Evolutionary conservation across 805 yeast species (phyloP).

Genomic region (Ogataea populi-albae): DNA sequence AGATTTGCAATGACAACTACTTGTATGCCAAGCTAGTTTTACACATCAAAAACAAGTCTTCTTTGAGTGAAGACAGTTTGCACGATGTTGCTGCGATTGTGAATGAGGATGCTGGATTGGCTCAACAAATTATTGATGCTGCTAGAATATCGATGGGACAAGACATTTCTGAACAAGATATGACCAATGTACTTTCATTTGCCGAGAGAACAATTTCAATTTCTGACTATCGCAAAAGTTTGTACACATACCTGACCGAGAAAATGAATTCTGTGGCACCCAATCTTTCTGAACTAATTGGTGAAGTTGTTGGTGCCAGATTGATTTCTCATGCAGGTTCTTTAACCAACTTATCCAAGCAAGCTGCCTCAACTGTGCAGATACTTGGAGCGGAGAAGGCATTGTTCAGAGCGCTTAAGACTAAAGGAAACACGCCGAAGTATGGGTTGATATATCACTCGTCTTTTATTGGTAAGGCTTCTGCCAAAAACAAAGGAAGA

Average conservation of each 20-base stretch:
- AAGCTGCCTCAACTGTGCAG: conserved; percentile 99
- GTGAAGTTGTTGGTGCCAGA: conserved; percentile 99
- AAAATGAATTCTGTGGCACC: conserved; percentile 99
- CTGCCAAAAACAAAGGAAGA: conserved; percentile 97
- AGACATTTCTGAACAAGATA: conserved; percentile 91
- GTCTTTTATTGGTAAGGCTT: conserved; percentile 89
- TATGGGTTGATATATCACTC: conserved; percentile 95
- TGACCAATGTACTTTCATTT: conserved; percentile 85
- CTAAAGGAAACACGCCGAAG: conserved; percentile 95
- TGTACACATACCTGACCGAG: conserved; percentile 83
- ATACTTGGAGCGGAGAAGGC: conserved; percentile 98
- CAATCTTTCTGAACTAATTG: conserved; percentile 91
- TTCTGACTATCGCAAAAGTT: conserved; percentile 82
- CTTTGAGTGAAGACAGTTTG: conserved; percentile 72
- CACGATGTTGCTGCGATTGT: conserved; percentile 90
- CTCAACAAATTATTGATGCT: conserved; percentile 88
- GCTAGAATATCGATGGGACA: conserved; percentile 99
- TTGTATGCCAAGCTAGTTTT: conserved; percentile 78
- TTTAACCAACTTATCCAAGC: conserved; percentile 91
- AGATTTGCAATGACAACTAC: conserved; percentile 86
- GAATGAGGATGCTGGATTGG: conserved; percentile 88
- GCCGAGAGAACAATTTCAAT: conserved; percentile 92
- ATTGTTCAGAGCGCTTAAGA: conserved; percentile 90
- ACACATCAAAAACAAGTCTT: conserved; percentile 81
- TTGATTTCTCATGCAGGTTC: conserved; percentile 98